Evolutionary conservation across 2,329 filamentous ascomycete genomes (phyloP).

Genomic region (Graphilbum ipis-grandicollis): DNA sequence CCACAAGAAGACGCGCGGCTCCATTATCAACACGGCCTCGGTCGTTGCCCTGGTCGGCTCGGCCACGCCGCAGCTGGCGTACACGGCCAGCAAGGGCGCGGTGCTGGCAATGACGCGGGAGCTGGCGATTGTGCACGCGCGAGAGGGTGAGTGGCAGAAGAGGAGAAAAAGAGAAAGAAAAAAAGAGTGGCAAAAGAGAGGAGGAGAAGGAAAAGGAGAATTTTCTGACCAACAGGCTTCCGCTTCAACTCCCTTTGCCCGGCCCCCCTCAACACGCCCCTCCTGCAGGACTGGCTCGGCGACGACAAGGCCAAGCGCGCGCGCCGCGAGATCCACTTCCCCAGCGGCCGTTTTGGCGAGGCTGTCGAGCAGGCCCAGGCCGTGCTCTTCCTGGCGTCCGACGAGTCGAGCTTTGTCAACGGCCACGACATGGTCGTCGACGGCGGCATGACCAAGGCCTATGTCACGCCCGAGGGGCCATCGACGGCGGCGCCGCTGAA

Average conservation of each 20-base stretch:
- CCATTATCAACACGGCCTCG: slow-evolving; percentile 83
- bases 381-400: slow-evolving; percentile 71
- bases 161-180: no score
- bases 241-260: slow-evolving; percentile 86
- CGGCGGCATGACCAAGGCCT: slow-evolving; percentile 88
- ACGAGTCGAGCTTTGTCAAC: slow-evolving; percentile 81
- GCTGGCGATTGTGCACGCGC: slow-evolving; percentile 78
- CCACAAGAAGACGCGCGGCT: slow-evolving; percentile 61
- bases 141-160: no score
- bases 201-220: no score
- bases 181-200: no score
- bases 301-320: slow-evolving; percentile 68
- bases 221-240: no score
- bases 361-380: slow-evolving; percentile 87
- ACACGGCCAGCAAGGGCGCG: slow-evolving; percentile 87
- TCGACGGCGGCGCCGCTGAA: slow-evolving; percentile 36
- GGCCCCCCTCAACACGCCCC: slow-evolving; percentile 78
- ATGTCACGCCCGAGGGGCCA: slow-evolving; percentile 51
- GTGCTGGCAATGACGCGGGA: slow-evolving; percentile 82
- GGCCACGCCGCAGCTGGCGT: slow-evolving; percentile 77
- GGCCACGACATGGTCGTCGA: slow-evolving; percentile 89
- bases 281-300: slow-evolving; percentile 86
- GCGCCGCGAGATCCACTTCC: slow-evolving; percentile 79
- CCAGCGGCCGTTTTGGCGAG: slow-evolving; percentile 74
- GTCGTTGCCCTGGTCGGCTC: slow-evolving; percentile 77